Evolutionary conservation across 73 alveolate genomes (phyloP).

Genomic region (Tetrahymena borealis): DNA sequence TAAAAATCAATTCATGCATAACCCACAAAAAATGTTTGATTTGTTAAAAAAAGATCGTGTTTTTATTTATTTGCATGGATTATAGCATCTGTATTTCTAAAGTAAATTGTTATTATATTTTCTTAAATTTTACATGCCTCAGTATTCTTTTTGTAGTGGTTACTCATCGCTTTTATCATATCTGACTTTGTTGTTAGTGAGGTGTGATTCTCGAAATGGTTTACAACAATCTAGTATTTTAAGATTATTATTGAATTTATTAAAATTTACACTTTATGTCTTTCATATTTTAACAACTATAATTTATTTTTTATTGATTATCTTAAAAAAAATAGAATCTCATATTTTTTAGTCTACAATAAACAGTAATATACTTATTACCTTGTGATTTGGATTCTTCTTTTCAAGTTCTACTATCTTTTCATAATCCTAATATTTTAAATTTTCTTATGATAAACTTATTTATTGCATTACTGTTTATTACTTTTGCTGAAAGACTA

Average conservation of each 20-base stretch:
- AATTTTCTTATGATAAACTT: neutral
- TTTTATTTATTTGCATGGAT: no score
- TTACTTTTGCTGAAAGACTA: slow-evolving; percentile 36
- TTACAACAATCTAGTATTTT: slow-evolving; percentile 23
- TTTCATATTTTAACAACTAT: no score
- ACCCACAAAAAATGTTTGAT: no score
- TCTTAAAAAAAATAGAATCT: neutral
- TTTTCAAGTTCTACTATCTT: neutral
- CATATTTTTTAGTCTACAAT: slow-evolving; percentile 31
- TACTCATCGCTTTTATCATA: slow-evolving; percentile 42
- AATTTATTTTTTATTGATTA: slow-evolving; percentile 2
- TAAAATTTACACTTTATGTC: no score
- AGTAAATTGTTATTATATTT: neutral
- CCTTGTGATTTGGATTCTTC: neutral
- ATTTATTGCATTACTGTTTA: neutral
- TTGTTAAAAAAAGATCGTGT: no score
- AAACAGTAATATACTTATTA: neutral
- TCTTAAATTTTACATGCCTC: slow-evolving; percentile 38
- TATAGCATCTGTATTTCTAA: neutral
- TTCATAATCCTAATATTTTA: slow-evolving; percentile 20
- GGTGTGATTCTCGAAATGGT: slow-evolving; percentile 45
- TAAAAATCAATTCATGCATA: no score
- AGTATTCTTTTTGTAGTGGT: slow-evolving; percentile 35
- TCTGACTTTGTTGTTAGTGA: slow-evolving; percentile 52
- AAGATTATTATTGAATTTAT: neutral